These are phyloP conservation scores for Claviceps arundinis DNA, from an alignment of 2,329 filamentous ascomycete genomes.

Conservation along the genomic window DNA sequence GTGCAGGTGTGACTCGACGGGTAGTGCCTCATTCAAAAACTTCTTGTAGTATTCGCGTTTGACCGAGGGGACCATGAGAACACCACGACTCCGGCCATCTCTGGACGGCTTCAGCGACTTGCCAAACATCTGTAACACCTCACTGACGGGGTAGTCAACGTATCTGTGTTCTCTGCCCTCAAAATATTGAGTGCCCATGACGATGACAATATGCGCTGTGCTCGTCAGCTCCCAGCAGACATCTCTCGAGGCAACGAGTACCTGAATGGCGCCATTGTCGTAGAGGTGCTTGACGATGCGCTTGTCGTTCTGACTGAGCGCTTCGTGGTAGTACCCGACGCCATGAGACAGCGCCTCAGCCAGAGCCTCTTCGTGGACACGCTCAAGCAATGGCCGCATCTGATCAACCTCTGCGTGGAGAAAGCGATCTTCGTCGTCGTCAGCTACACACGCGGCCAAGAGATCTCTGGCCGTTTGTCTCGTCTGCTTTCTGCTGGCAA, in stretches of 20 bases:
- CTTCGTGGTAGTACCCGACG: conserved; percentile 95
- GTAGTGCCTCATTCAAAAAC: conserved; percentile 89
- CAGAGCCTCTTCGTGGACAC: conserved; percentile 73
- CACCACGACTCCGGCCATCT: conserved; percentile 73
- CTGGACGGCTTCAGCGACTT: conserved; percentile 69
- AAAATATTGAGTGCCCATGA: conserved; percentile 97
- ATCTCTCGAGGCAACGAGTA: conserved; percentile 64
- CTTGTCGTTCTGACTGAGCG: conserved; percentile 76
- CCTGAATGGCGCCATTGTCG: conserved; percentile 76
- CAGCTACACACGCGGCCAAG: conserved; percentile 72
- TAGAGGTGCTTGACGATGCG: conserved; percentile 89
- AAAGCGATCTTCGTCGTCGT: conserved; percentile 89
- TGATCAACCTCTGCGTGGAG: conserved; percentile 74
- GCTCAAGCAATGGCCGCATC: conserved; percentile 66
- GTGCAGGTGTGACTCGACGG: conserved; percentile 88
- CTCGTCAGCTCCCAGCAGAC: conserved; percentile 92
- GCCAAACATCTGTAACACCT: conserved; percentile 96
- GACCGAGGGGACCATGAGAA: conserved; percentile 90
- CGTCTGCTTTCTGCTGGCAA: conserved; percentile 87
- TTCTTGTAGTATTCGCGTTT: conserved; percentile 99
- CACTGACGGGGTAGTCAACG: conserved; percentile 86
- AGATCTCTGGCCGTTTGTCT: conserved; percentile 77
- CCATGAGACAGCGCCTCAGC: conserved; percentile 86
- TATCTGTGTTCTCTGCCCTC: conserved; percentile 95
- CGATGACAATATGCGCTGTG: conserved; percentile 78